These are phyloP conservation scores for Chalciporus chontae DNA, from an alignment of 768 basidiomycete genomes.

Conservation along the genomic window DNA sequence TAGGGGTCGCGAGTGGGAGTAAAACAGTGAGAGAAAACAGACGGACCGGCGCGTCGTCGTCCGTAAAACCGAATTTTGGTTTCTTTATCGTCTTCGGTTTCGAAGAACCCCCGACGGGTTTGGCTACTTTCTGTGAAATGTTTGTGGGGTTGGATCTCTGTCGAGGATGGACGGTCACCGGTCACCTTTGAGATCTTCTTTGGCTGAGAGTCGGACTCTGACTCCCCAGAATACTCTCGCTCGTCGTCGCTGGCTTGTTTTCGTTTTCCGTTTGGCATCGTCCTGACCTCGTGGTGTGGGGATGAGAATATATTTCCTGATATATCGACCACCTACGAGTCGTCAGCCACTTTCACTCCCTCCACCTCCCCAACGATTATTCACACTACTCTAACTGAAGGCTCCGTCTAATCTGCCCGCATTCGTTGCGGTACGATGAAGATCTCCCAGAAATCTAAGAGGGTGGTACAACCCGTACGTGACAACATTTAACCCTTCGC, in stretches of 20 bases:
- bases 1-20: slow-evolving; percentile 11
- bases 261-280: slow-evolving; percentile 22
- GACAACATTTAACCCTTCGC: background rate
- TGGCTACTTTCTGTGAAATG: background rate
- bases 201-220: slow-evolving; percentile 15
- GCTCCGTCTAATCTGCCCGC: slow-evolving; percentile 26
- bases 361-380: no score
- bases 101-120: slow-evolving; percentile 9
- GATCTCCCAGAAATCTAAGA: slow-evolving; percentile 84
- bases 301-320: slow-evolving; percentile 30
- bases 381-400: slow-evolving; percentile 7
- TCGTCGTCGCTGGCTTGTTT: slow-evolving; percentile 18
- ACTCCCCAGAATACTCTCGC: slow-evolving; percentile 8
- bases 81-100: slow-evolving; percentile 34
- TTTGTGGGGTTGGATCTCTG: background rate
- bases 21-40: background rate
- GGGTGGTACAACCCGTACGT: slow-evolving; percentile 72
- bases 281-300: no score
- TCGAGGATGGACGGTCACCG: background rate
- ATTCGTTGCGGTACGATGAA: slow-evolving; percentile 69
- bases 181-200: slow-evolving; percentile 14
- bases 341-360: no score
- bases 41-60: background rate
- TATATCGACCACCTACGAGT: slow-evolving; percentile 29
- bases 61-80: slow-evolving; percentile 27